Conservation (phyloP, 257 asterid species). For the Scutellaria baicalensis region DNA sequence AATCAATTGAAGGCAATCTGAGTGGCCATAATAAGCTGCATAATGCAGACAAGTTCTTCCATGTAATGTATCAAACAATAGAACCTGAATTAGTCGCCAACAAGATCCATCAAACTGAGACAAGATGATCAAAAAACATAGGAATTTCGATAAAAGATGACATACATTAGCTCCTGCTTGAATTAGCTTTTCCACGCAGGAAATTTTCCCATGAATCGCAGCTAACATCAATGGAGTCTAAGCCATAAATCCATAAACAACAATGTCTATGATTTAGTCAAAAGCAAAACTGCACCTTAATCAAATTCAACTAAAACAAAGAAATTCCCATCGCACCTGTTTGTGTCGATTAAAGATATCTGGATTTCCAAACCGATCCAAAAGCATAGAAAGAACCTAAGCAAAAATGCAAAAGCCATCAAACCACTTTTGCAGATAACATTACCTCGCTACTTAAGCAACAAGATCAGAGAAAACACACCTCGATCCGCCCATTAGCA, state of each 20-base stretch:
- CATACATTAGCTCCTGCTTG: slow-evolving; percentile 82
- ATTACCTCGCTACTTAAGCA: not conserved
- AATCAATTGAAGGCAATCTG: slow-evolving; percentile 62
- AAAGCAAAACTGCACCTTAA: not conserved
- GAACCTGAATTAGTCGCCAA: slow-evolving; percentile 31
- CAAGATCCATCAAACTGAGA: not conserved
- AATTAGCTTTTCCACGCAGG: slow-evolving; percentile 64
- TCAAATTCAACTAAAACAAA: not conserved
- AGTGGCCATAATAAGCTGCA: slow-evolving; percentile 81
- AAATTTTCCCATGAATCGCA: slow-evolving; percentile 63
- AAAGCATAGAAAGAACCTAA: slow-evolving; percentile 67
- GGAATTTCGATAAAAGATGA: not conserved
- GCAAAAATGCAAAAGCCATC: slow-evolving; percentile 3
- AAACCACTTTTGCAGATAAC: slow-evolving; percentile 1
- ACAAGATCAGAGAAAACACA: slow-evolving; percentile 13
- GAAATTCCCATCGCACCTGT: slow-evolving; percentile 41
- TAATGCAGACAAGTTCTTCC: slow-evolving; percentile 80
- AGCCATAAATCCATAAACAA: slow-evolving; percentile 16
- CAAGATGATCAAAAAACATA: not conserved
- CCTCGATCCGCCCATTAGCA: slow-evolving; percentile 68
- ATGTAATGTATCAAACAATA: slow-evolving; percentile 61
- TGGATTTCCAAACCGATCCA: slow-evolving; percentile 60
- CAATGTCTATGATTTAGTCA: not conserved
- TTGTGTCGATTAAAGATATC: slow-evolving; percentile 70
- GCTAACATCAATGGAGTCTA: slow-evolving; percentile 91